These are phyloP conservation scores for Rugiboletus extremiorientalis DNA, from an alignment of 1,284 basidiomycete species.

Conservation along the genomic window DNA sequence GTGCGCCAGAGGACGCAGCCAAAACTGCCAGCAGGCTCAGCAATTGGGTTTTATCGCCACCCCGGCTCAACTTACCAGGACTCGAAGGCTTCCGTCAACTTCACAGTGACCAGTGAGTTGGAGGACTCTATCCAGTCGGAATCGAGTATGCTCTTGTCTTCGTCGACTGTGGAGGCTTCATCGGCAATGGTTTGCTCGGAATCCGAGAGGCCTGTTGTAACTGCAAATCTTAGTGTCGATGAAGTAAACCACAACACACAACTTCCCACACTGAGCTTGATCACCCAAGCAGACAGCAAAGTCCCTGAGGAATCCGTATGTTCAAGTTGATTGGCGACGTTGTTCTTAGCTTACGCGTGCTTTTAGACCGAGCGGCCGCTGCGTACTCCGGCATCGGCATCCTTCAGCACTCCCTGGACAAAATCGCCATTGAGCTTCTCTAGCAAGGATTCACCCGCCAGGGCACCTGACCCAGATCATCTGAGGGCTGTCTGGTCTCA, in stretches of 20 bases:
- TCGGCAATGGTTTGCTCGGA: slow-evolving; percentile 1
- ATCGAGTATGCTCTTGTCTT: slow-evolving; percentile 29
- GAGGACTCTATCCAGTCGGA: slow-evolving; percentile 39
- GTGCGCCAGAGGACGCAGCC: slow-evolving; percentile 33
- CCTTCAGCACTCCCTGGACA: slow-evolving; percentile 52
- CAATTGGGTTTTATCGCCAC: slow-evolving; percentile 70
- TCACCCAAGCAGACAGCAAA: slow-evolving; percentile 44
- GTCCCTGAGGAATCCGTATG: slow-evolving; percentile 49
- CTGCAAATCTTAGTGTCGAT: slow-evolving; percentile 20
- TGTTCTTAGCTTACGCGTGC: slow-evolving; percentile 12
- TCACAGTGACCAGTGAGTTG: slow-evolving; percentile 76
- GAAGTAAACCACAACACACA: slow-evolving; percentile 21
- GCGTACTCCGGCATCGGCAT: slow-evolving; percentile 50
- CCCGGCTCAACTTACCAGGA: slow-evolving; percentile 48
- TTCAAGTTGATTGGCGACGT: slow-evolving; percentile 7
- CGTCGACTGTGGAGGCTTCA: slow-evolving; percentile 18
- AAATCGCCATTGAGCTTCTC: slow-evolving; percentile 56
- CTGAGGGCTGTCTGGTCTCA: slow-evolving; percentile 85
- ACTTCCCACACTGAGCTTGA: slow-evolving; percentile 28
- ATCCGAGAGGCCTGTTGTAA: slow-evolving; percentile 4
- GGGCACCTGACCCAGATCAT: slow-evolving; percentile 73
- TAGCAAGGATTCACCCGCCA: slow-evolving; percentile 61
- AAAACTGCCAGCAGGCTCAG: slow-evolving; percentile 55
- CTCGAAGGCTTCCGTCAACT: slow-evolving; percentile 52
- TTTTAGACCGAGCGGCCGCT: slow-evolving; percentile 45